Evolutionary conservation across 2,329 filamentous ascomycete genomes (phyloP).

Genomic region (Talaromyces sp.): DNA sequence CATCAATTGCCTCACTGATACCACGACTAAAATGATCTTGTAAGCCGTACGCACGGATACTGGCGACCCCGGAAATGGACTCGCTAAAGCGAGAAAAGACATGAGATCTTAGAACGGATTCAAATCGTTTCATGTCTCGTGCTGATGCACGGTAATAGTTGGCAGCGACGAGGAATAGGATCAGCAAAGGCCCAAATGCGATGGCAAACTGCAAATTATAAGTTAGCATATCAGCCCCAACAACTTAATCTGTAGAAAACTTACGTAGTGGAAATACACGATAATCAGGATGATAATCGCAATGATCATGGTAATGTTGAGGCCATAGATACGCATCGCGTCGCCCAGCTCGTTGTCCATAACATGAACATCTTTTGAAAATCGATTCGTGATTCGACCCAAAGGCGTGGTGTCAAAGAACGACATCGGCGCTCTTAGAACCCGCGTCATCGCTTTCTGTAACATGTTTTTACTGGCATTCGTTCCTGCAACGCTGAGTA

Average conservation of each 20-base stretch:
- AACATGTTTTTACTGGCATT: slow-evolving; percentile 79
- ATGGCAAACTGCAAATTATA: slow-evolving; percentile 56
- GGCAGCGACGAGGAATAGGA: slow-evolving; percentile 77
- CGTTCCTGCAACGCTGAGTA: slow-evolving; percentile 75
- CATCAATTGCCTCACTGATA: slow-evolving; percentile 69
- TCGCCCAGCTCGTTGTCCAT: slow-evolving; percentile 94
- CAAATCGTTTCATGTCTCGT: slow-evolving; percentile 90
- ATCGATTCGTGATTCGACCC: slow-evolving; percentile 92
- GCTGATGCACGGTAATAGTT: slow-evolving; percentile 88
- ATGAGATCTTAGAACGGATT: slow-evolving; percentile 78
- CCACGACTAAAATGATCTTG: slow-evolving; percentile 67
- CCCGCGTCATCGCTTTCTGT: slow-evolving; percentile 71
- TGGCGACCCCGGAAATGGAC: slow-evolving; percentile 76
- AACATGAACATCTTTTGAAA: slow-evolving; percentile 90
- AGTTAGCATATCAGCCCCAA: background rate
- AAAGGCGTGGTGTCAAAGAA: slow-evolving; percentile 98
- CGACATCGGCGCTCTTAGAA: slow-evolving; percentile 68
- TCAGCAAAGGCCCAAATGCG: slow-evolving; percentile 64
- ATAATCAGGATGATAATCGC: slow-evolving; percentile 88
- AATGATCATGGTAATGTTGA: slow-evolving; percentile 77
- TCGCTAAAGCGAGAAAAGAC: slow-evolving; percentile 93
- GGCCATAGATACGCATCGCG: slow-evolving; percentile 85
- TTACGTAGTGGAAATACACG: slow-evolving; percentile 79
- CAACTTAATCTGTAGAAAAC: slow-evolving; percentile 15
- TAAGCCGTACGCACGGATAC: slow-evolving; percentile 82